Percentiles rank a stretch among this genome's conserved stretches.
These are phyloP conservation scores for Lichtheimia ornata DNA, from an alignment of 371 early-diverging fungal species.

Conservation along the genomic window DNA sequence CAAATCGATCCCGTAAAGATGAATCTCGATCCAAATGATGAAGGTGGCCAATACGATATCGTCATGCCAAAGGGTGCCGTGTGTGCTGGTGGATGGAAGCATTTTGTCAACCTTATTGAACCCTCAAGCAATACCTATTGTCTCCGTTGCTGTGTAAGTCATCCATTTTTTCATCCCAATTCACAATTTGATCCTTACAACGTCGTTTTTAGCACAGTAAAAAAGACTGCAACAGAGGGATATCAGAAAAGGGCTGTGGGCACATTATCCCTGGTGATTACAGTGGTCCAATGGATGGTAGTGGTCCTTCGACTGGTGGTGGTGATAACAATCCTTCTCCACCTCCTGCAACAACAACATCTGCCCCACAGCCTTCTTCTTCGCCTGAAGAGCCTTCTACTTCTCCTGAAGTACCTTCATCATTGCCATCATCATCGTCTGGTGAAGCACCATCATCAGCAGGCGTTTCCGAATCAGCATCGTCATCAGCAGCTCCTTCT, in stretches of 20 bases:
- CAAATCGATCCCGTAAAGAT: conserved; percentile 46
- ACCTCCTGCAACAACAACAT: no score
- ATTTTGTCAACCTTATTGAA: conserved; percentile 56
- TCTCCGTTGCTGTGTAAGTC: conserved; percentile 58
- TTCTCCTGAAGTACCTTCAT: no score
- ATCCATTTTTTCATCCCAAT: background rate
- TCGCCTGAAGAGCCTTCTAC: no score
- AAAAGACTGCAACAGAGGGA: conserved; percentile 30
- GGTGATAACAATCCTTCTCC: no score
- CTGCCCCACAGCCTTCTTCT: no score
- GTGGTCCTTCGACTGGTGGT: background rate
- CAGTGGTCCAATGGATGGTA: conserved; percentile 22
- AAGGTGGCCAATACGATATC: conserved; percentile 52
- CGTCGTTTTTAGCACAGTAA: conserved; percentile 14
- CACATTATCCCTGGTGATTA: conserved; percentile 46
- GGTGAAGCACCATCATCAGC: no score
- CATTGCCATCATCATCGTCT: no score
- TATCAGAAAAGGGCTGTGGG: conserved; percentile 40
- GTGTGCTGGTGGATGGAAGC: conserved; percentile 44
- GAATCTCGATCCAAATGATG: conserved; percentile 35
- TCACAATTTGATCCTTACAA: background rate
- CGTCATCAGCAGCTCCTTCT: conserved; percentile 8
- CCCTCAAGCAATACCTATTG: conserved; percentile 48
- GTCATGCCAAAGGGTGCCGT: conserved; percentile 46
- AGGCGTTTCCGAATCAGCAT: background rate